These are phyloP conservation scores for Asterella californica DNA, from an alignment of 225 moss, liverwort and hornwort genomes.

Conservation along the genomic window DNA sequence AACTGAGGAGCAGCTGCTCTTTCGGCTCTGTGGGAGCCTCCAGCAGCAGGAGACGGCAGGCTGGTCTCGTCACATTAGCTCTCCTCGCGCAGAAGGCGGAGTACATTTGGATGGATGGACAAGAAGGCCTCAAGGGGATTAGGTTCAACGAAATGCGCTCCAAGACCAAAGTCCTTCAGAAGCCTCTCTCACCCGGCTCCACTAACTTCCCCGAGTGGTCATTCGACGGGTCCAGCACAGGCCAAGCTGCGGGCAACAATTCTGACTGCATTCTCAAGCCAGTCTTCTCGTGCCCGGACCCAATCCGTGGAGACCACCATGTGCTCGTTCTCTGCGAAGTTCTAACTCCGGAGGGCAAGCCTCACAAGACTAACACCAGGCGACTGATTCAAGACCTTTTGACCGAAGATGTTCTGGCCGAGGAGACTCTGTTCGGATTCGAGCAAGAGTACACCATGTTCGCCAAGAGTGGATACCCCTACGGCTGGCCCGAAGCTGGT, in stretches of 20 bases:
- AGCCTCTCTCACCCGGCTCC: slow-evolving; percentile 61
- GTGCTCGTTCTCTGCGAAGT: slow-evolving; percentile 87
- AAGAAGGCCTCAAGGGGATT: slow-evolving; percentile 83
- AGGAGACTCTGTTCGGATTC: slow-evolving; percentile 79
- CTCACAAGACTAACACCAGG: slow-evolving; percentile 80
- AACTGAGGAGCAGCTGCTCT: not conserved
- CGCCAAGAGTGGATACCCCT: slow-evolving; percentile 68
- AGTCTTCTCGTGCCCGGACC: slow-evolving; percentile 76
- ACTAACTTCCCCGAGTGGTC: slow-evolving; percentile 85
- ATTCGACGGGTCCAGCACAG: slow-evolving; percentile 94
- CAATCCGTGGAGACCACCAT: slow-evolving; percentile 67
- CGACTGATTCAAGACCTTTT: slow-evolving; percentile 44
- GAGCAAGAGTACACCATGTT: slow-evolving; percentile 99
- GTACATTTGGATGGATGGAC: slow-evolving; percentile 97
- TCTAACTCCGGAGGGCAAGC: slow-evolving; percentile 68
- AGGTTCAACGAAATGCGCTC: slow-evolving; percentile 96
- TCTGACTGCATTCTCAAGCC: slow-evolving; percentile 94
- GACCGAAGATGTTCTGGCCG: slow-evolving; percentile 48
- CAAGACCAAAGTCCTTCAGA: slow-evolving; percentile 77
- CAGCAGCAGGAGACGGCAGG: not conserved
- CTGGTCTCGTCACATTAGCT: slow-evolving; percentile 27
- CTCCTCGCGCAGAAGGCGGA: slow-evolving; percentile 73
- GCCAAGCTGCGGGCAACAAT: slow-evolving; percentile 74
- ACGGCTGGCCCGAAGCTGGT: slow-evolving; percentile 88
- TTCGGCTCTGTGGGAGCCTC: not conserved